Evolutionary conservation across 2,329 filamentous ascomycete genomes (phyloP).

Genomic region (Huntiella decipiens): DNA sequence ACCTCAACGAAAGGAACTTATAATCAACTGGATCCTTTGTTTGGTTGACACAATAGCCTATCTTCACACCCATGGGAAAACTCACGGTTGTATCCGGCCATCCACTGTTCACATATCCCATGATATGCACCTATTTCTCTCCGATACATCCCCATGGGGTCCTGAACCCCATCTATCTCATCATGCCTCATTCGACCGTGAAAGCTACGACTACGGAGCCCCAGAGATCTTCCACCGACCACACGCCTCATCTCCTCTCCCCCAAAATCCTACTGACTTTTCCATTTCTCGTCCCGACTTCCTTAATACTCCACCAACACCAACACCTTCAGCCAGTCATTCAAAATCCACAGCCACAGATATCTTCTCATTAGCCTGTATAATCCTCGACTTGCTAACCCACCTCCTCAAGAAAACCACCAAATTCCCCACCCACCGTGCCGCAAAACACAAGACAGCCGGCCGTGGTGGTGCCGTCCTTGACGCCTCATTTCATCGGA

Average conservation of each 20-base stretch:
- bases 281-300: conserved; percentile 20
- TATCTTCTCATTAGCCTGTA: conserved; percentile 53
- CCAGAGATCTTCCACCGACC: conserved; percentile 40
- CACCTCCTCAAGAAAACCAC: conserved; percentile 49
- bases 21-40: conserved; percentile 61
- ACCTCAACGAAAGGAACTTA: conserved; percentile 34
- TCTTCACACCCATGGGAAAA: conserved; percentile 43
- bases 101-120: conserved; percentile 49
- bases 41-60: conserved; percentile 48
- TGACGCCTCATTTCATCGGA: conserved; percentile 55
- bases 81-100: conserved; percentile 51
- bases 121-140: conserved; percentile 48
- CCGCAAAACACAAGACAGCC: conserved; percentile 41
- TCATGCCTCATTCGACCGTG: conserved; percentile 39
- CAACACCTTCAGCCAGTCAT: conserved; percentile 20
- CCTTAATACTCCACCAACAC: conserved; percentile 14
- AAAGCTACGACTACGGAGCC: conserved; percentile 53
- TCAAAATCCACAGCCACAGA: conserved; percentile 41
- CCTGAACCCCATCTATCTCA: conserved; percentile 23
- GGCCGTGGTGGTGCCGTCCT: conserved; percentile 40
- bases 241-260: conserved; percentile 19
- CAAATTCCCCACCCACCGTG: conserved; percentile 47
- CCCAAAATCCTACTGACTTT: conserved; percentile 20
- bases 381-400: conserved; percentile 52
- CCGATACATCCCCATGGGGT: conserved; percentile 37